phyloP scores from a whole-genome alignment of 306 rosid genomes.

The Oxytropis ochrocephala region DNA sequence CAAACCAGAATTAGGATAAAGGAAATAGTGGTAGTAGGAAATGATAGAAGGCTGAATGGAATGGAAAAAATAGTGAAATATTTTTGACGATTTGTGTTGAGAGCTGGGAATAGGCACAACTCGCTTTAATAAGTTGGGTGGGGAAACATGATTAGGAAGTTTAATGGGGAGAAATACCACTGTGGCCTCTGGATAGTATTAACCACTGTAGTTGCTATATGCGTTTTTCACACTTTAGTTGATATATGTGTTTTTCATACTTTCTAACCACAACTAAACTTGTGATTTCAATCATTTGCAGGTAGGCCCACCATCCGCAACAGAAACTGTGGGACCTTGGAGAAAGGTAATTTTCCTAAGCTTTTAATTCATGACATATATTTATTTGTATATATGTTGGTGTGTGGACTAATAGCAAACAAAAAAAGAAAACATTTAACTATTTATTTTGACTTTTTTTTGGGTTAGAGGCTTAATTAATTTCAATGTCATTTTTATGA shows the following conservation, averaged over 20 bases:
- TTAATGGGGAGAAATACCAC: too few relatives aligned
- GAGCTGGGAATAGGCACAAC: too few relatives aligned
- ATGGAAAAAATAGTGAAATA: too few relatives aligned
- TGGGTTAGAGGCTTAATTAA: too few relatives aligned
- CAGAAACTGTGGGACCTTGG: conserved; percentile 95
- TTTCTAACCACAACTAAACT: conserved; percentile 14
- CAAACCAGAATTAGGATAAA: too few relatives aligned
- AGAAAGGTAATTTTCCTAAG: conserved; percentile 59
- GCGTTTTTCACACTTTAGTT: too few relatives aligned
- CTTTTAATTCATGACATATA: conserved; percentile 8
- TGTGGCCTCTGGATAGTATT: conserved; percentile 10
- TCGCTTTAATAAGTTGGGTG: too few relatives aligned
- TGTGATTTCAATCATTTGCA: conserved; percentile 25
- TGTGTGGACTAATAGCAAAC: not conserved
- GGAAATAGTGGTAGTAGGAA: too few relatives aligned
- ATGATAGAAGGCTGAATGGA: too few relatives aligned
- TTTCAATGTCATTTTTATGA: too few relatives aligned
- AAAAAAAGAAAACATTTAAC: not conserved
- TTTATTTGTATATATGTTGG: not conserved
- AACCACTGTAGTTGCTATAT: too few relatives aligned
- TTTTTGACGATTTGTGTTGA: too few relatives aligned
- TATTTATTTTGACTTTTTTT: not conserved
- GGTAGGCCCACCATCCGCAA: conserved; percentile 72
- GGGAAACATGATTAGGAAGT: not conserved
- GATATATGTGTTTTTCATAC: conserved; percentile 8